phyloP scores from a whole-genome alignment of 345 rosid species.

The Conringia planisiliqua region DNA sequence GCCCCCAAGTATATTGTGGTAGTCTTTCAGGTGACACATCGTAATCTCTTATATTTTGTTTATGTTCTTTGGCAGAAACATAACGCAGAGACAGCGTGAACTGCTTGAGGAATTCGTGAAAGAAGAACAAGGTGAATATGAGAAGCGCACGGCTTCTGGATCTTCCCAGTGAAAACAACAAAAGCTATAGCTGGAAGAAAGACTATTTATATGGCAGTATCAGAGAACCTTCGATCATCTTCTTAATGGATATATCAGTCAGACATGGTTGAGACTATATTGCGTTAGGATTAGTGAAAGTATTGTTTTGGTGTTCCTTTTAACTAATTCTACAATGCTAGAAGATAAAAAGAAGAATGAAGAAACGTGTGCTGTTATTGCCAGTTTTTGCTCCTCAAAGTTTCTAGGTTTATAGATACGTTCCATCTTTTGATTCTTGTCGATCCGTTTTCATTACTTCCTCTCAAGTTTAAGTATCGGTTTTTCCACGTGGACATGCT shows the following conservation, averaged over 20 bases:
- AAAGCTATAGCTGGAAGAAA: not conserved
- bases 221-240: not conserved
- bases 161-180: conserved; percentile 53
- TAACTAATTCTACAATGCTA: not conserved
- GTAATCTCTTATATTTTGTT: not conserved
- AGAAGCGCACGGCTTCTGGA: conserved; percentile 69
- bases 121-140: conserved; percentile 80
- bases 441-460: not conserved
- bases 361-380: not conserved
- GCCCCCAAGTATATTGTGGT: not conserved
- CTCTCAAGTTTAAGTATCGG: not conserved
- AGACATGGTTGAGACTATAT: conserved; percentile 10
- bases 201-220: conserved; percentile 7
- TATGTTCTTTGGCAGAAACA: conserved; percentile 42
- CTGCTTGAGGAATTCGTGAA: conserved; percentile 86
- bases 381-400: conserved; percentile 3
- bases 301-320: conserved; percentile 7
- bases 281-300: conserved; percentile 19
- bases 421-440: not conserved
- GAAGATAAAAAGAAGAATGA: not conserved
- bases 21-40: not conserved
- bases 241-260: conserved; percentile 4
- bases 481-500: not conserved
- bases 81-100: conserved; percentile 82
- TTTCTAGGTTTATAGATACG: not conserved